Evolutionary conservation across 148 eudicot genomes (phyloP).

Genomic region (Euryodendron excelsum): DNA sequence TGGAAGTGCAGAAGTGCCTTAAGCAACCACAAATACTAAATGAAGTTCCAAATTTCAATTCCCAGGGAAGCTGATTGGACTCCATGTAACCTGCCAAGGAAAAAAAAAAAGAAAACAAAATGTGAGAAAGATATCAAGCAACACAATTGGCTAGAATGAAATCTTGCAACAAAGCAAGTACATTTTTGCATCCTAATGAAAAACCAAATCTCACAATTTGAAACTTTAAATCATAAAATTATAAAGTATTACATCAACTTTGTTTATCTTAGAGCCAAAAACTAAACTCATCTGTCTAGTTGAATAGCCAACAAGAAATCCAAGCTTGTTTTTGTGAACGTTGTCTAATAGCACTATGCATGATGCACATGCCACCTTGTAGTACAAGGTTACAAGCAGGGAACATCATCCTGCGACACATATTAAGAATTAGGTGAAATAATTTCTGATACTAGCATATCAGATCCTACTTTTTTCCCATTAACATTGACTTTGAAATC

Average conservation of each 20-base stretch:
- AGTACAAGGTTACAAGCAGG: not conserved
- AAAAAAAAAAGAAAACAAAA: not conserved
- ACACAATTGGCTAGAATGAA: not conserved
- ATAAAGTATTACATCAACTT: not conserved
- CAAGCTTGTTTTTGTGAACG: not conserved
- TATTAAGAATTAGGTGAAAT: not conserved
- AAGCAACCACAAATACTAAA: slow-evolving; percentile 22
- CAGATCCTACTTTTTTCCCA: not conserved
- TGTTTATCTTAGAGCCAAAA: not conserved
- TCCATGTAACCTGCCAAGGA: slow-evolving; percentile 29
- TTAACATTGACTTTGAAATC: not conserved
- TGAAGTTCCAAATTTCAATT: slow-evolving; percentile 23
- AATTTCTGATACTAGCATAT: not conserved
- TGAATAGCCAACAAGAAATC: not conserved
- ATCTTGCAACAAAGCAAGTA: not conserved
- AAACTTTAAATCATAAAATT: not conserved
- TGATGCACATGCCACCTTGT: slow-evolving; percentile 5
- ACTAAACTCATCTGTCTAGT: not conserved
- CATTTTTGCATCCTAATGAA: not conserved
- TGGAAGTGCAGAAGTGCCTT: slow-evolving; percentile 45
- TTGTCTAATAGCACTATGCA: not conserved
- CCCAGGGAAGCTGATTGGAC: slow-evolving; percentile 15
- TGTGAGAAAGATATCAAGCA: slow-evolving; percentile 7
- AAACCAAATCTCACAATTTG: not conserved
- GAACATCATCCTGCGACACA: not conserved